A percentile compares a stretch with the other conserved stretches of the same genome.
Evolutionary conservation across 495 filamentous ascomycete genomes (phyloP).

Genomic region (Parmelia sp.): DNA sequence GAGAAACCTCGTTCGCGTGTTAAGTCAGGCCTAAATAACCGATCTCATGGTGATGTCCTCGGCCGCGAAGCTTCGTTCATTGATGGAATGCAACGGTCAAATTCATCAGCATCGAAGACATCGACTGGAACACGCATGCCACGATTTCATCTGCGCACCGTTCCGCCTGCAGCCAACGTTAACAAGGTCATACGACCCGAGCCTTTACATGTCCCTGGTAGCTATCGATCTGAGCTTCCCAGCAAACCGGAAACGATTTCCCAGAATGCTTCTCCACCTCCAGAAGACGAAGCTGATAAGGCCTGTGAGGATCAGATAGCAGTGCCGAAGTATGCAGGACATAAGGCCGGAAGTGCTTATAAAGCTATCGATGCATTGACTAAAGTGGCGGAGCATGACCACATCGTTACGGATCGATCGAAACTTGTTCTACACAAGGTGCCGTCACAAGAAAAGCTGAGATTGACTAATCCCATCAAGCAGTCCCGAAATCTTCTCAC

Average conservation of each 20-base stretch:
- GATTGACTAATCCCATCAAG: neutral
- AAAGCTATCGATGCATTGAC: conserved; percentile 6
- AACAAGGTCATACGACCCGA: conserved; percentile 12
- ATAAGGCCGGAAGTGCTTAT: conserved; percentile 10
- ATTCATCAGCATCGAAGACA: conserved; percentile 3
- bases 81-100: neutral
- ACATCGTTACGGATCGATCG: neutral
- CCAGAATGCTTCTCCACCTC: conserved; percentile 3
- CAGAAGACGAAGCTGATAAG: conserved; percentile 6
- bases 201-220: conserved; percentile 22
- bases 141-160: conserved; percentile 14
- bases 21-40: conserved; percentile 16
- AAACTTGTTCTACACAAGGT: neutral
- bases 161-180: conserved; percentile 12
- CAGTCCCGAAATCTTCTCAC: neutral
- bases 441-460: neutral
- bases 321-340: conserved; percentile 7
- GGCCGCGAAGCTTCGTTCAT: conserved; percentile 10
- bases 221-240: conserved; percentile 21
- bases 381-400: conserved; percentile 1
- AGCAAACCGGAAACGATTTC: neutral
- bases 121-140: conserved; percentile 8
- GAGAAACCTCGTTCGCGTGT: conserved; percentile 5
- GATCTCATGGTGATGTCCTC: conserved; percentile 6
- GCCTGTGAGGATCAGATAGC: neutral